phyloP scores from a whole-genome alignment of 352 stramenopile species.

The Pilasporangium apinafurcum region DNA sequence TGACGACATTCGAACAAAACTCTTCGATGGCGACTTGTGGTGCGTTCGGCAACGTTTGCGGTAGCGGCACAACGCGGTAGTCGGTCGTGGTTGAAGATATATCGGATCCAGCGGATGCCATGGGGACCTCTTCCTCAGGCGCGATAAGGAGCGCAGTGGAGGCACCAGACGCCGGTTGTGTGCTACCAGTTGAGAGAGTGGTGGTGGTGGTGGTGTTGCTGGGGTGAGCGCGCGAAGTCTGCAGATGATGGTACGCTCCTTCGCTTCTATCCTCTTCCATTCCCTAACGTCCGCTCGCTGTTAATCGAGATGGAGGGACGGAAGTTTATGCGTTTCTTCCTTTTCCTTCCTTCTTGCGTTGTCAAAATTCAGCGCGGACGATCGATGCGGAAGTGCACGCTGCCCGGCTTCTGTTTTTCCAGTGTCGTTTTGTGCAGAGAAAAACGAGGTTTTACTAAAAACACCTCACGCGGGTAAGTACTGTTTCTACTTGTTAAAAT shows the following conservation, averaged over 20 bases:
- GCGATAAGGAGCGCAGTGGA: slow-evolving; percentile 1
- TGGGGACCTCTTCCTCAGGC: neutral
- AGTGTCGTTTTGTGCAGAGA: too few species aligned
- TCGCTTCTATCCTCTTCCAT: slow-evolving; percentile 12
- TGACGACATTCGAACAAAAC: slow-evolving; percentile 84
- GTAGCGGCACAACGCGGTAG: slow-evolving; percentile 50
- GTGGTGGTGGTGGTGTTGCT: slow-evolving; percentile 3
- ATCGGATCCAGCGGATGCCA: neutral
- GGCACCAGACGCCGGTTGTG: slow-evolving; percentile 1
- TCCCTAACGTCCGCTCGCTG: too few species aligned
- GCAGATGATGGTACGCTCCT: slow-evolving; percentile 17
- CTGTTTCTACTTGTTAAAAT: too few species aligned
- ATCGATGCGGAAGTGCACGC: too few species aligned
- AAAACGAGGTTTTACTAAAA: too few species aligned
- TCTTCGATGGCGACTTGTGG: slow-evolving; percentile 7
- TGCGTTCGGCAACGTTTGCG: slow-evolving; percentile 17
- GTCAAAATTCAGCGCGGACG: too few species aligned
- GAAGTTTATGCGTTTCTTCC: too few species aligned
- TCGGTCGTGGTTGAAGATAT: slow-evolving; percentile 20
- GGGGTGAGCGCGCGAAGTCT: slow-evolving; percentile 20
- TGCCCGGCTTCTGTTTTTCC: too few species aligned
- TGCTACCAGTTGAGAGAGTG: neutral
- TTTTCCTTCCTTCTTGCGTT: too few species aligned
- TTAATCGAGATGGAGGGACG: too few species aligned
- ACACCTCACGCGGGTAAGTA: too few species aligned